A percentile compares a stretch with the other conserved stretches of the same genome.
Evolutionary conservation across 2,329 filamentous ascomycete species (phyloP).

Genomic region (Pseudofabraea citricarpa): DNA sequence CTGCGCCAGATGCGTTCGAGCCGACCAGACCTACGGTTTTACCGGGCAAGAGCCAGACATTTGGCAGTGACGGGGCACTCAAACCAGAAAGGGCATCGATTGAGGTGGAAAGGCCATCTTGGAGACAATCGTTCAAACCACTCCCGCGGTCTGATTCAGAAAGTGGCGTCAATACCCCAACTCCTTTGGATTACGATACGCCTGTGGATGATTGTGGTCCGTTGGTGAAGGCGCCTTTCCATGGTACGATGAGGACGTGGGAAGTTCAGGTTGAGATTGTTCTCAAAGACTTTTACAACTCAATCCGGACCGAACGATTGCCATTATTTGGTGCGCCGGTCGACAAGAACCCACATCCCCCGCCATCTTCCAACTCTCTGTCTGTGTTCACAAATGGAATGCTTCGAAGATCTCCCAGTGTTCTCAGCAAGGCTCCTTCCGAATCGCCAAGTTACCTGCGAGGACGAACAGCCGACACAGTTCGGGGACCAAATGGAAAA

Average conservation of each 20-base stretch:
- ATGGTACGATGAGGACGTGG: slow-evolving; percentile 74
- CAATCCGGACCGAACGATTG: slow-evolving; percentile 81
- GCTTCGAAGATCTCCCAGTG: slow-evolving; percentile 82
- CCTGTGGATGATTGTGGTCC: slow-evolving; percentile 60
- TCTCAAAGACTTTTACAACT: slow-evolving; percentile 85
- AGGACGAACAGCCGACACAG: slow-evolving; percentile 58
- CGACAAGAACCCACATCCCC: slow-evolving; percentile 34
- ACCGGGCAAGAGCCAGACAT: slow-evolving; percentile 29
- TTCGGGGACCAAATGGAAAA: slow-evolving; percentile 40
- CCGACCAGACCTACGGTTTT: slow-evolving; percentile 45
- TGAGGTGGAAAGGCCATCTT: slow-evolving; percentile 27
- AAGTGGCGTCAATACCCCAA: slow-evolving; percentile 34
- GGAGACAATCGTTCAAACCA: slow-evolving; percentile 28
- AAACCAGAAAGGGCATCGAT: slow-evolving; percentile 22
- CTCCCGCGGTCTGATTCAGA: slow-evolving; percentile 17
- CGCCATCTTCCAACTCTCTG: slow-evolving; percentile 55
- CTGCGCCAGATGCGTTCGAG: slow-evolving; percentile 62
- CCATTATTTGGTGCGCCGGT: slow-evolving; percentile 72
- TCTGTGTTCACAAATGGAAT: slow-evolving; percentile 63
- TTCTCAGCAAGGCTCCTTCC: slow-evolving; percentile 88
- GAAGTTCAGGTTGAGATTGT: slow-evolving; percentile 86
- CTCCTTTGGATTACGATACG: slow-evolving; percentile 29
- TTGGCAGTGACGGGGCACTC: slow-evolving; percentile 10
- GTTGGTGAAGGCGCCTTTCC: slow-evolving; percentile 72
- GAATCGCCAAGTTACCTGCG: slow-evolving; percentile 68